Evolutionary conservation across 1,284 basidiomycete genomes (phyloP).

Genomic region (Apiotrichum siamense): DNA sequence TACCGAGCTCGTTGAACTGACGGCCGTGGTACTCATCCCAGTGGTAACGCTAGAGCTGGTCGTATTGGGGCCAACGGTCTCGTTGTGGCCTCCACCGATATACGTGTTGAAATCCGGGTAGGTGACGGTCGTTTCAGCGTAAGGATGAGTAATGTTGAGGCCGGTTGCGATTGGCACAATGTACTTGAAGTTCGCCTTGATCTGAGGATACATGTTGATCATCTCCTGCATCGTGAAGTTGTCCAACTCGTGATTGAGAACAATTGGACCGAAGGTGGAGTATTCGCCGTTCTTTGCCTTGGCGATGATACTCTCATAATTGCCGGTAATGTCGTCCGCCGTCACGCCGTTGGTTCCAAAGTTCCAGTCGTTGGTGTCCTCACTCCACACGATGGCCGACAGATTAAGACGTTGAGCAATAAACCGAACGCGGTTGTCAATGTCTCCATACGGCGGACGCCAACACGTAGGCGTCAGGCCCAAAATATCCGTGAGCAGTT

Average conservation of each 20-base stretch:
- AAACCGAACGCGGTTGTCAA: conserved; percentile 23
- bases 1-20: too few relatives aligned
- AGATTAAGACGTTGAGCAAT: conserved; percentile 40
- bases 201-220: conserved; percentile 33
- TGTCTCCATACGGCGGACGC: conserved; percentile 59
- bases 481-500: conserved; percentile 73
- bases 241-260: conserved; percentile 51
- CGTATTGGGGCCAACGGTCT: neutral
- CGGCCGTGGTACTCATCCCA: too few relatives aligned
- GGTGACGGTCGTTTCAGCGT: conserved; percentile 47
- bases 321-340: conserved; percentile 40
- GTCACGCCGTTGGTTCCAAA: conserved; percentile 37
- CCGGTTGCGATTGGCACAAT: conserved; percentile 45
- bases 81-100: conserved; percentile 1
- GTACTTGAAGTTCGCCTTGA: conserved; percentile 41
- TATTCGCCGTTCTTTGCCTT: conserved; percentile 43
- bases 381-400: conserved; percentile 50
- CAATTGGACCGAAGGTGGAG: conserved; percentile 44
- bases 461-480: conserved; percentile 72
- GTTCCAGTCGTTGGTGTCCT: conserved; percentile 86
- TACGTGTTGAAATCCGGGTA: conserved; percentile 35
- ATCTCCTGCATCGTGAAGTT: conserved; percentile 45
- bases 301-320: conserved; percentile 49
- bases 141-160: conserved; percentile 48
- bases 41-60: too few relatives aligned